phyloP scores from a whole-genome alignment of 2,329 filamentous ascomycete genomes.

The Botrytis elliptica region DNA sequence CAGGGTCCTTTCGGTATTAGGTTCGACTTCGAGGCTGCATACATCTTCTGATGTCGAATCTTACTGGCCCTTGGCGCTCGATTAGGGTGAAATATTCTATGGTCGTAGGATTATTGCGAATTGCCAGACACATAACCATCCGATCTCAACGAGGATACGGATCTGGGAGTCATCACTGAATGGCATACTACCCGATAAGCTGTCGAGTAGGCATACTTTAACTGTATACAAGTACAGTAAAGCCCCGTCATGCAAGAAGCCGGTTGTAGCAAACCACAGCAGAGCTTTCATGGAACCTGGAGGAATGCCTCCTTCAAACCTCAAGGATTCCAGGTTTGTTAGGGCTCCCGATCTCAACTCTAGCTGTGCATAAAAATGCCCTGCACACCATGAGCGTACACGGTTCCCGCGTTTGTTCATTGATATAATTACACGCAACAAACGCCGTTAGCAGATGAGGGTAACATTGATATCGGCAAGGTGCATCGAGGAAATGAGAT shows the following conservation, averaged over 20 bases:
- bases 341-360: too few relatives aligned
- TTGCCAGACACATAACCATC: not conserved
- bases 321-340: too few relatives aligned
- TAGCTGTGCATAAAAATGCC: not conserved
- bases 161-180: not conserved
- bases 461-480: not conserved
- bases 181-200: not conserved
- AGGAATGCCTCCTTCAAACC: too few relatives aligned
- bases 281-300: not conserved
- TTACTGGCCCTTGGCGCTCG: not conserved
- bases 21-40: not conserved
- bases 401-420: not conserved
- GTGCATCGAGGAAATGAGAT: not conserved
- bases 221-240: not conserved
- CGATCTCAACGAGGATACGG: too few relatives aligned
- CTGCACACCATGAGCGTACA: not conserved
- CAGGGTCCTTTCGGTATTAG: too few relatives aligned
- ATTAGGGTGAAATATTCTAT: too few relatives aligned
- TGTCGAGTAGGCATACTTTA: not conserved
- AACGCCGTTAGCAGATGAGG: not conserved
- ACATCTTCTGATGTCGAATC: not conserved
- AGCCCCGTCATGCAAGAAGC: not conserved
- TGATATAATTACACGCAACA: not conserved
- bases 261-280: not conserved
- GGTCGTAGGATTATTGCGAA: not conserved